phyloP scores from a whole-genome alignment of 2,329 filamentous ascomycete species.

The Fusarium brevicatenulatum region DNA sequence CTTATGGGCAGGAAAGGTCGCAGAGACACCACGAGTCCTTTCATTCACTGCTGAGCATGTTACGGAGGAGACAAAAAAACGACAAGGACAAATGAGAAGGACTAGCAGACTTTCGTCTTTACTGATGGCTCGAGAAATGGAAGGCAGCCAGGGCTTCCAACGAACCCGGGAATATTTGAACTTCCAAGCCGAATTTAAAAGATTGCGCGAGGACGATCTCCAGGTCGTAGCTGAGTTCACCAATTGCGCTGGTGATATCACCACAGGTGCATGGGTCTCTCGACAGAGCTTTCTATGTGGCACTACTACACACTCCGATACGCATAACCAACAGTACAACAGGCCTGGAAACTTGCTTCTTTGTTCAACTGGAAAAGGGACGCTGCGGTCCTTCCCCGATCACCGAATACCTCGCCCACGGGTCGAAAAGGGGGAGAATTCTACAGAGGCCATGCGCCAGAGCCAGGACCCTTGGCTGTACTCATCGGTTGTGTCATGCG shows the following conservation, averaged over 20 bases:
- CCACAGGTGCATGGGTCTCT: constrained; percentile 67
- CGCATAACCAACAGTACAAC: constrained; percentile 73
- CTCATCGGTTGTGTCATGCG: constrained; percentile 70
- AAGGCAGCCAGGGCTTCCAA: constrained; percentile 57
- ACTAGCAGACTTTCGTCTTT: constrained; percentile 51
- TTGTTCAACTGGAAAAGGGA: constrained; percentile 58
- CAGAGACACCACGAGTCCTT: constrained; percentile 36
- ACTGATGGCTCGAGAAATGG: constrained; percentile 60
- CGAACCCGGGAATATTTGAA: constrained; percentile 55
- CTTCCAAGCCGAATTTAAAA: constrained; percentile 57
- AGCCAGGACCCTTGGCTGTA: constrained; percentile 72
- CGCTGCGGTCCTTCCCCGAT: constrained; percentile 62
- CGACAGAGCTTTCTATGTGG: constrained; percentile 67
- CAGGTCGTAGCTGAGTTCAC: constrained; percentile 65
- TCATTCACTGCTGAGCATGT: constrained; percentile 35
- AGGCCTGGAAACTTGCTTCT: constrained; percentile 70
- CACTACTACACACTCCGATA: constrained; percentile 70
- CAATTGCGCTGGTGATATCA: constrained; percentile 70
- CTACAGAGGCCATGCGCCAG: constrained; percentile 64
- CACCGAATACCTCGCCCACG: constrained; percentile 67
- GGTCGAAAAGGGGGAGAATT: constrained; percentile 64
- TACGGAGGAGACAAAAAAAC: constrained; percentile 19
- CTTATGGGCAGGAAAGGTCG: constrained; percentile 38
- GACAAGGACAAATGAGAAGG: constrained; percentile 16
- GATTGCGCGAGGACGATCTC: constrained; percentile 62